These are phyloP conservation scores for Chlorella sp. DNA, from an alignment of 139 green algal species.

Conservation along the genomic window DNA sequence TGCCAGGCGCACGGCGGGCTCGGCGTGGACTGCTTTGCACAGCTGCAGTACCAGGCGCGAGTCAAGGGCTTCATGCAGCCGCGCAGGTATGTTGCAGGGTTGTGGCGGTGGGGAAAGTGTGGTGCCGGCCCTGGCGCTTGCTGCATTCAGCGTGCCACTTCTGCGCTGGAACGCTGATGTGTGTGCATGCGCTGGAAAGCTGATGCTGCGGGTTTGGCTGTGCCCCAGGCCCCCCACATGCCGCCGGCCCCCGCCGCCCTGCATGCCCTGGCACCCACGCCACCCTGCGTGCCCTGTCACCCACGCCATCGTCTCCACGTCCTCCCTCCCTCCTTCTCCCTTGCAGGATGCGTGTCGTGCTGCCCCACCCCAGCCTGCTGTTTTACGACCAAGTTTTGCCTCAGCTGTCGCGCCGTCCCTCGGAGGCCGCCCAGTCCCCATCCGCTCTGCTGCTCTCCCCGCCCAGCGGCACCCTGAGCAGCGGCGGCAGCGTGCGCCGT, in stretches of 20 bases:
- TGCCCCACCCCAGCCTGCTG: constrained; percentile 33
- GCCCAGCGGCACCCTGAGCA: neutral
- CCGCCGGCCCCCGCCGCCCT: neutral
- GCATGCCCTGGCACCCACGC: neutral
- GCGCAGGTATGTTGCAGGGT: constrained; percentile 11
- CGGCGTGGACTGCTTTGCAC: constrained; percentile 21
- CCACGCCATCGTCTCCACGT: neutral
- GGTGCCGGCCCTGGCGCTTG: neutral
- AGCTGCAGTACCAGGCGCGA: constrained; percentile 52
- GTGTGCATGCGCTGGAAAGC: neutral
- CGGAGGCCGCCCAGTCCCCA: neutral
- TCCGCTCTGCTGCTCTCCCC: neutral
- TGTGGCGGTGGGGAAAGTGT: neutral
- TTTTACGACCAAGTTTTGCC: constrained; percentile 32
- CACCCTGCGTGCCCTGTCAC: neutral
- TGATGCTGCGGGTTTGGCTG: neutral
- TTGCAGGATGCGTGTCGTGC: constrained; percentile 41
- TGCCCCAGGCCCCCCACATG: neutral
- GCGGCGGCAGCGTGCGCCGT: neutral
- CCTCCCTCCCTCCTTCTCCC: neutral
- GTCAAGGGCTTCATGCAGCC: constrained; percentile 65
- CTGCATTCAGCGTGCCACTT: neutral
- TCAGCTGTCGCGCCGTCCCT: constrained; percentile 1
- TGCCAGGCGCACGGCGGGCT: neutral
- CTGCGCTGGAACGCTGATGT: neutral